Evolutionary conservation across 1,284 basidiomycete species (phyloP).

Genomic region (Trametes pubescens): DNA sequence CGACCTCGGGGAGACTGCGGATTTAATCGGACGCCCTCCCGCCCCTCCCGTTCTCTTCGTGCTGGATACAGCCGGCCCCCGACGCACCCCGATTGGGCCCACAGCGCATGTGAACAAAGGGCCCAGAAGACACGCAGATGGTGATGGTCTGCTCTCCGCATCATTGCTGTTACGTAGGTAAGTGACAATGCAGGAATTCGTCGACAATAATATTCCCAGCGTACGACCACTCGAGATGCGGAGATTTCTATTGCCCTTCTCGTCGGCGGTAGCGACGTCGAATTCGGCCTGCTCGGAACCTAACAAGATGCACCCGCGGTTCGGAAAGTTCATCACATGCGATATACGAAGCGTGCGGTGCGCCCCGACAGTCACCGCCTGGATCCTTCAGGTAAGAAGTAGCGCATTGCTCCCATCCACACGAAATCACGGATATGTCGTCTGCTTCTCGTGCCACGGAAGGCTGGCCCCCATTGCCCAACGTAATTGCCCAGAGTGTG

Average conservation of each 20-base stretch:
- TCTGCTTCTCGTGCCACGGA: background rate
- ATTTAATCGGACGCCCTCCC: background rate
- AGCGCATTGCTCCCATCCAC: constrained; percentile 14
- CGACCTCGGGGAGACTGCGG: constrained; percentile 8
- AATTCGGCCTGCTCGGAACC: constrained; percentile 11
- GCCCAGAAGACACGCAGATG: constrained; percentile 7
- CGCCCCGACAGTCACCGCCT: constrained; percentile 10
- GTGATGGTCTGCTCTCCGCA: constrained; percentile 14
- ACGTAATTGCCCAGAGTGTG: constrained; percentile 4
- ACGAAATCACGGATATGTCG: constrained; percentile 15
- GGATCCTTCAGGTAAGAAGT: constrained; percentile 1
- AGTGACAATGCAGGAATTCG: constrained; percentile 16
- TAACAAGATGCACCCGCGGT: constrained; percentile 1
- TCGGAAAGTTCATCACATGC: constrained; percentile 13
- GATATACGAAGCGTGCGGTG: constrained; percentile 9
- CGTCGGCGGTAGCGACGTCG: constrained; percentile 10
- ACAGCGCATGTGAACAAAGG: constrained; percentile 1
- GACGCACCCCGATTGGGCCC: background rate
- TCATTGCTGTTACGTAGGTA: constrained; percentile 24
- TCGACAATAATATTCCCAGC: constrained; percentile 8
- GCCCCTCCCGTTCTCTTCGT: background rate
- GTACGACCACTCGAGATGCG: constrained; percentile 5
- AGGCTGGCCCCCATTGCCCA: constrained; percentile 2
- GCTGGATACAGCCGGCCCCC: background rate
- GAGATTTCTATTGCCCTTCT: constrained; percentile 6